Base-by-base conservation (phyloP, 108 stramenopile species). In the Nannochloropsis granulata region DNA sequence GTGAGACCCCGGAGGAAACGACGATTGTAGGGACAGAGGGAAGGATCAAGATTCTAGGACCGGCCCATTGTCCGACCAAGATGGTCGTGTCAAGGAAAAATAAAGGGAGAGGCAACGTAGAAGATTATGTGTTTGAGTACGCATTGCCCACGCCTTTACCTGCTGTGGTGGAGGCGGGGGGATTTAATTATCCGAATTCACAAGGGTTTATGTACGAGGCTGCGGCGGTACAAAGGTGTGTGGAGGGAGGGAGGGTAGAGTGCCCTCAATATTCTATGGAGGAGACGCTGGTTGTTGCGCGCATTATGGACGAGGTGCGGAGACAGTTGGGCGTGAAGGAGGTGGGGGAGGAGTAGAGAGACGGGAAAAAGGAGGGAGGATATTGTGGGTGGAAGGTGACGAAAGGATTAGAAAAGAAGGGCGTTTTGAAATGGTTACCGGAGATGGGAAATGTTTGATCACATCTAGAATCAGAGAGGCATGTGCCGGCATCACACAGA, bases 151-250 rank as follows among this genome's bases (percentile, higher is more conserved):
- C 78, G 13, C 80, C 87, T 12, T 78, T 83, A 9, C 86, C 89
- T 25, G 85, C 89, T 21, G 80, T 90, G 81, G 88, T 86, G 80
- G 86, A 84, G 21, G 25, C 90, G 24, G 94, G 94, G 44, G 94
- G 93, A 7, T 95, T 87, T 84, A 85, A 92, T 80, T 95, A 86
- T 84, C 94, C 94, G 10, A 95, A 95, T 88, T 90, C 89, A 24
- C 88, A 90, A 13, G 94, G 94, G 2, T 93, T 95, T 24, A 83
- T 81, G 23, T 95, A 94, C 82, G 94, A 95, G 83, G 94, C 94
- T 8, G 93, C 91, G 14, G 94, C 94, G 21, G 93, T 94, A 12
- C 92, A 92, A 23, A 85, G 93, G 82, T 94, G 93, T 84, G 92
- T 95, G 81, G 92, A 90, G 13, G 90, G 88, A 0, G 94, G 94